Conservation (phyloP, 495 filamentous ascomycete species). For the Penicillium flavigenum region DNA sequence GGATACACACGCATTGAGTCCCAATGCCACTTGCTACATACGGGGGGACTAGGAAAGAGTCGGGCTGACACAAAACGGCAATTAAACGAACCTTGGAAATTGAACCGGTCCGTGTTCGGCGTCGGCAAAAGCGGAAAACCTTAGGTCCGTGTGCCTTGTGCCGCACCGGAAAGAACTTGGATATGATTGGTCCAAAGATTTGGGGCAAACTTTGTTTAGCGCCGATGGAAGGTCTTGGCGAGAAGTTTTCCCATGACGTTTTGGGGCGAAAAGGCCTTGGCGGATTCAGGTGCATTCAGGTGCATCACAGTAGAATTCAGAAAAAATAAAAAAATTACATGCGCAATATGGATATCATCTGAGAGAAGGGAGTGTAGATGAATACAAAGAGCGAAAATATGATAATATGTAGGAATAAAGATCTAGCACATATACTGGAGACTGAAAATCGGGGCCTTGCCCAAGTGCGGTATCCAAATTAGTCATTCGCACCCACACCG, state of each 20-base stretch:
- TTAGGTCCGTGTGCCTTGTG: background rate
- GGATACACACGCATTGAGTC: background rate
- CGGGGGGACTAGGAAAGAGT: too few relatives aligned
- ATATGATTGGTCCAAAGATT: conserved; percentile 2
- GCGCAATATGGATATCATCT: conserved; percentile 1
- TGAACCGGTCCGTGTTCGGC: too few relatives aligned
- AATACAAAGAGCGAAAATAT: background rate
- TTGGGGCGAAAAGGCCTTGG: conserved; percentile 14
- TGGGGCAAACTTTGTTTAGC: background rate
- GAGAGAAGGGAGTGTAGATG: background rate
- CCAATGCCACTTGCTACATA: too few relatives aligned
- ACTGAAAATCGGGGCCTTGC: background rate
- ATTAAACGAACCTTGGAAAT: too few relatives aligned
- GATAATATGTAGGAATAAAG: background rate
- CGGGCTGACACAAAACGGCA: too few relatives aligned
- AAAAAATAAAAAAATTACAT: background rate
- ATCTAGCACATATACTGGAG: background rate
- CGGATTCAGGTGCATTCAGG: background rate
- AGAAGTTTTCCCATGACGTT: conserved; percentile 15
- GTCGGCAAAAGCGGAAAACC: too few relatives aligned
- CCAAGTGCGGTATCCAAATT: conserved; percentile 2
- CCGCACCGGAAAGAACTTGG: background rate
- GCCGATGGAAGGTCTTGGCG: conserved; percentile 8
- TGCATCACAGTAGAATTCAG: background rate
- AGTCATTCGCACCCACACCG: conserved; percentile 1